Conservation (phyloP, 202 grass and related monocot species). For the Carex arenaria region DNA sequence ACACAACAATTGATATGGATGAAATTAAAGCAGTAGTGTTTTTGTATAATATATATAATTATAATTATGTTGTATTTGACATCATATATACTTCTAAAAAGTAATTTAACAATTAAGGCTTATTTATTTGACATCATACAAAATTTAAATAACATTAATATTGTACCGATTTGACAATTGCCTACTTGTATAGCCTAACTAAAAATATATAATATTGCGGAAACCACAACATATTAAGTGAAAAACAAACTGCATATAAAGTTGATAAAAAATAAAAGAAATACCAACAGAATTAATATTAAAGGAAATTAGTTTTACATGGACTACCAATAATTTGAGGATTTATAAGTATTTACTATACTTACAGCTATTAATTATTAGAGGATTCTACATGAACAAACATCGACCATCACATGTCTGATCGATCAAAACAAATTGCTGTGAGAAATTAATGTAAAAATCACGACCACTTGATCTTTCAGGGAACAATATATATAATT, state of each 20-base stretch:
- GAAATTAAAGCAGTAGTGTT: neutral
- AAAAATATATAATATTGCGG: neutral
- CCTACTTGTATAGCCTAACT: neutral
- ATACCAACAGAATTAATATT: neutral
- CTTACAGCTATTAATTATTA: neutral
- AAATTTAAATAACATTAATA: neutral
- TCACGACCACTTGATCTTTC: neutral
- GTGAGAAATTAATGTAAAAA: neutral
- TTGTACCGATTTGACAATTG: neutral
- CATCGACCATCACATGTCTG: neutral
- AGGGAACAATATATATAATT: neutral
- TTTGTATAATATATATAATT: neutral
- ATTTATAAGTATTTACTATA: neutral
- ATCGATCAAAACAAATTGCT: neutral
- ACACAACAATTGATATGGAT: neutral
- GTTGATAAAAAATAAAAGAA: neutral
- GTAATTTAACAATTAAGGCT: too few species aligned
- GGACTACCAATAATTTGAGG: neutral
- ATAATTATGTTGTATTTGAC: too few species aligned
- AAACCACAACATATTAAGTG: too few species aligned
- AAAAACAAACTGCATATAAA: too few species aligned
- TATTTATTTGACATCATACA: neutral
- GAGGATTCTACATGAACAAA: too few species aligned
- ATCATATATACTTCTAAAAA: too few species aligned
- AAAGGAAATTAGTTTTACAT: neutral